Conservation (phyloP, 257 asterid species). For the Oldenlandia corymbosa region DNA sequence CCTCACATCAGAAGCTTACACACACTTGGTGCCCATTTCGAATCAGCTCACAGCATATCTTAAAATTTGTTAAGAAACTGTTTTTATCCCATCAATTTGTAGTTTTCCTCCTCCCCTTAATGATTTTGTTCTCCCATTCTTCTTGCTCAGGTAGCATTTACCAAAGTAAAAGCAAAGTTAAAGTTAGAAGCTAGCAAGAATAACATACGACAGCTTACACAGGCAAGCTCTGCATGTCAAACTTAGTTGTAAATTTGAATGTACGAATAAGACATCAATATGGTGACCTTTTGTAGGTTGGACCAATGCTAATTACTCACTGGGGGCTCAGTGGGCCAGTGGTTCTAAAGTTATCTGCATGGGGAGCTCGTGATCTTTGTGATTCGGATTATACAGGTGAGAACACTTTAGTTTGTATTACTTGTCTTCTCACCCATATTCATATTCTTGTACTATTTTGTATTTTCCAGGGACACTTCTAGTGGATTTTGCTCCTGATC, state of each 20-base stretch:
- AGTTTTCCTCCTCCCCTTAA: not conserved
- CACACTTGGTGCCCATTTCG: too few relatives aligned
- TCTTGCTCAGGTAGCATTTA: conserved; percentile 51
- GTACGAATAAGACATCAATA: conserved; percentile 17
- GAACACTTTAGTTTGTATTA: conserved; percentile 3
- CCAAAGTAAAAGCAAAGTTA: conserved; percentile 75
- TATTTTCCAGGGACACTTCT: conserved; percentile 54
- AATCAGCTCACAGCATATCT: not conserved
- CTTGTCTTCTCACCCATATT: conserved; percentile 12
- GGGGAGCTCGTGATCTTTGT: conserved; percentile 94
- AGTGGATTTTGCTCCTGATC: conserved; percentile 85
- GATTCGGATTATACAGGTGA: conserved; percentile 70
- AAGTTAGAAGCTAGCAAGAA: conserved; percentile 50
- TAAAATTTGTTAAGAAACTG: not conserved
- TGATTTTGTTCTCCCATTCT: not conserved
- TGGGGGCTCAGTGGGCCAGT: conserved; percentile 99
- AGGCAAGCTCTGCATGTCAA: conserved; percentile 45
- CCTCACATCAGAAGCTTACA: too few relatives aligned
- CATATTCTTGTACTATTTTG: conserved; percentile 14
- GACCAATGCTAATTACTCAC: conserved; percentile 89
- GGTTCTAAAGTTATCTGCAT: conserved; percentile 87
- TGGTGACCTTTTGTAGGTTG: conserved; percentile 49
- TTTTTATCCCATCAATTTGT: not conserved
- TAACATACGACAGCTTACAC: conserved; percentile 71
- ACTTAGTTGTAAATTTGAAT: conserved; percentile 14